phyloP scores from a whole-genome alignment of 108 stramenopile species.

The Skeletonema costatum region DNA sequence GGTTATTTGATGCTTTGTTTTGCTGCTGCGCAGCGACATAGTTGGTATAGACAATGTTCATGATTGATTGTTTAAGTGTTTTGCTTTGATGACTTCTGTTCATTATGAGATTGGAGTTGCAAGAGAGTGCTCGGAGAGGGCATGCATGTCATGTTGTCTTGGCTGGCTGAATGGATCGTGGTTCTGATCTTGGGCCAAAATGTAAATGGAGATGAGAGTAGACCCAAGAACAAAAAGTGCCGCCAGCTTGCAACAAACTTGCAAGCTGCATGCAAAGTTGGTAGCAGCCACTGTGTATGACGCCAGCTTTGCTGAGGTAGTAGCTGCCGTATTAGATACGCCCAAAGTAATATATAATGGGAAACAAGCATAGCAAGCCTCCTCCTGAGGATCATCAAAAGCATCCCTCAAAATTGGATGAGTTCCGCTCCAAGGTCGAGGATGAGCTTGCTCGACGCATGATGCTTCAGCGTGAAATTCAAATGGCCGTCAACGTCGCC shows the following conservation, averaged over 20 bases:
- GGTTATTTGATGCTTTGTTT: background rate
- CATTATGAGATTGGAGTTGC: background rate
- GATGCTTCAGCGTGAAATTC: slow-evolving; percentile 64
- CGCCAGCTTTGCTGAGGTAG: too few species aligned
- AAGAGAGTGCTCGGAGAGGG: too few species aligned
- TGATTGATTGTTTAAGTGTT: background rate
- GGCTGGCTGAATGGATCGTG: too few species aligned
- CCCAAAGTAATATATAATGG: background rate
- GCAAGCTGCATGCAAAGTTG: too few species aligned
- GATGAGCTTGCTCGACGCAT: slow-evolving; percentile 48
- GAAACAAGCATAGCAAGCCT: background rate
- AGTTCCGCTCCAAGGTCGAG: slow-evolving; percentile 27
- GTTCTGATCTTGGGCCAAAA: too few species aligned
- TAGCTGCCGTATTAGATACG: too few species aligned
- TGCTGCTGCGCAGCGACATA: background rate
- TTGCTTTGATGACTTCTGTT: background rate
- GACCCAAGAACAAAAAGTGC: too few species aligned
- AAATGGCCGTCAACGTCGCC: slow-evolving; percentile 67
- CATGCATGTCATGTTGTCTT: too few species aligned
- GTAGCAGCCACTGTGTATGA: too few species aligned
- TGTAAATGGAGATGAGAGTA: too few species aligned
- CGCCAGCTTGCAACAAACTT: too few species aligned
- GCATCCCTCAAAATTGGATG: background rate
- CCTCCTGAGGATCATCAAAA: background rate
- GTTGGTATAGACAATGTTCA: background rate